phyloP scores from a whole-genome alignment of 208 protist genomes.

The Lotmaria passim region DNA sequence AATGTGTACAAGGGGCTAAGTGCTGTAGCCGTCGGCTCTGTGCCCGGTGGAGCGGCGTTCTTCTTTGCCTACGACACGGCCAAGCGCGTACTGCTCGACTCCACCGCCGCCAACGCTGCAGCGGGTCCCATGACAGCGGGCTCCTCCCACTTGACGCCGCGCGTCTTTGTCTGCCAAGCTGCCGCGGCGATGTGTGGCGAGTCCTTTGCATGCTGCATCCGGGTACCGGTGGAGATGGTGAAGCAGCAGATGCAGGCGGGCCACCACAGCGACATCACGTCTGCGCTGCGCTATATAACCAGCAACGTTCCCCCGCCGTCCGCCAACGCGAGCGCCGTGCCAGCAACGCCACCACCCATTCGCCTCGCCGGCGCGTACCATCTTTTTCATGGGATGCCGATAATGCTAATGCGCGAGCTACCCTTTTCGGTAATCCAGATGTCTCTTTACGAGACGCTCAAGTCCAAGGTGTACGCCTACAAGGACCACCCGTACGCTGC shows the following conservation, averaged over 20 bases:
- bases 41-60: conserved; percentile 90
- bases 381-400: conserved; percentile 84
- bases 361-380: conserved; percentile 51
- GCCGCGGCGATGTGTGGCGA: conserved; percentile 83
- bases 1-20: conserved; percentile 89
- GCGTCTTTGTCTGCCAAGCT: conserved; percentile 46
- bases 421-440: conserved; percentile 94
- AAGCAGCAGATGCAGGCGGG: conserved; percentile 93
- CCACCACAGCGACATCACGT: conserved; percentile 43
- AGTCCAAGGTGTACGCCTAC: conserved; percentile 43
- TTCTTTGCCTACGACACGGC: conserved; percentile 87
- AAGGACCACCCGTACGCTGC: conserved; percentile 40
- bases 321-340: background rate
- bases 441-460: conserved; percentile 90
- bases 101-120: background rate
- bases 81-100: conserved; percentile 18
- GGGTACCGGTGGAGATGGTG: conserved; percentile 91
- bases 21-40: conserved; percentile 81
- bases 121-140: background rate
- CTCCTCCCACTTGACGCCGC: conserved; percentile 5
- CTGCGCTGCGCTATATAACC: conserved; percentile 55
- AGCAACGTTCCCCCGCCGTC: conserved; percentile 35
- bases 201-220: conserved; percentile 79
- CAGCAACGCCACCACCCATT: conserved; percentile 6
- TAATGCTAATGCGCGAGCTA: conserved; percentile 87